Evolutionary conservation across 192 early-diverging fungal species (phyloP).

Genomic region (Chytriomyces hyalinus): DNA sequence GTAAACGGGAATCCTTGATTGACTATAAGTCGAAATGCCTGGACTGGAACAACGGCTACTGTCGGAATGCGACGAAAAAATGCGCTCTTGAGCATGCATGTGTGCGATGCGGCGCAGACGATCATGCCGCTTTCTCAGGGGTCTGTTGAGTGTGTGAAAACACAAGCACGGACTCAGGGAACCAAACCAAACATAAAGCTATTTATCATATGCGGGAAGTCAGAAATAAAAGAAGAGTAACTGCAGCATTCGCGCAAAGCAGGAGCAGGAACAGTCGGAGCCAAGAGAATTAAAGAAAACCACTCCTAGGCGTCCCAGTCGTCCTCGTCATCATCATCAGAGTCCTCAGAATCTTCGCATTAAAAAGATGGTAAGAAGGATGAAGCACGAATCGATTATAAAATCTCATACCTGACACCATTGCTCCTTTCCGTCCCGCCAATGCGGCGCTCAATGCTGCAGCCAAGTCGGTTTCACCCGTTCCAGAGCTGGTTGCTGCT

Average conservation of each 20-base stretch:
- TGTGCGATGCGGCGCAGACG: background rate
- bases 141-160: no score
- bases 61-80: background rate
- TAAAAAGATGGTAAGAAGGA: background rate
- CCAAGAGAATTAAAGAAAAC: no score
- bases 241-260: no score
- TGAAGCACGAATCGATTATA: slow-evolving; percentile 7
- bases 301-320: slow-evolving; percentile 7
- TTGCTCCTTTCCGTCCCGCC: slow-evolving; percentile 16
- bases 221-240: no score
- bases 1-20: background rate
- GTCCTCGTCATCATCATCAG: slow-evolving; percentile 44
- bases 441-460: slow-evolving; percentile 42
- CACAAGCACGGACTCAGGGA: no score
- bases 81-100: background rate
- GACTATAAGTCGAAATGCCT: background rate
- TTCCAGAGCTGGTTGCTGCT: background rate
- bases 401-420: slow-evolving; percentile 34
- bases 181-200: no score
- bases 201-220: no score
- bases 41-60: background rate
- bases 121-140: background rate
- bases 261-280: no score
- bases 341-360: slow-evolving; percentile 44
- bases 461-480: slow-evolving; percentile 41